Base-by-base conservation (phyloP, 345 rosid genomes). In the Streptanthus diversifolius region DNA sequence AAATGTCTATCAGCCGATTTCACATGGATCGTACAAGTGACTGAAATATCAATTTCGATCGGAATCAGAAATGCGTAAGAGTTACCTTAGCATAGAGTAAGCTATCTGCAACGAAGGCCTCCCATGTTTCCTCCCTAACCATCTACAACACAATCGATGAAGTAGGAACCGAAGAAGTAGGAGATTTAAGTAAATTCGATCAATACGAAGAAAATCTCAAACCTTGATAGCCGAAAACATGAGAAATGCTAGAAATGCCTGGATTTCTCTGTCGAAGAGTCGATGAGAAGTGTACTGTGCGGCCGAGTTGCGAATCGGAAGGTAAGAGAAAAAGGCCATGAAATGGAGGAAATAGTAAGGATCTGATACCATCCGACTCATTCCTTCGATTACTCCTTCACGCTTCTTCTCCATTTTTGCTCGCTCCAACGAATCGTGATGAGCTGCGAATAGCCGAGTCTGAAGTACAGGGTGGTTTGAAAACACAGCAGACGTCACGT, bases 41-140 rank as follows among this genome's bases (percentile, higher is more conserved):
- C 1, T 2, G 3, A 48, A 0, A 33, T 10, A 1, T 17, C 33
- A 47, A 40, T 24, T 37, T 24, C 11, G 30, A 61, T 14, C 19
- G 5, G 36, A 55, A 41, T 61, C 47, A 33, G 64, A 71, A 67
- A 66, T 64, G 17, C 5, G 61, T 14, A 21, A 27, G 39, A 58
- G 18, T 17, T 41, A 85, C 97, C 92, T 90, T 93, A 14, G 90
- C 93, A 21, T 76, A 90, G 75, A 90, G 82, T 40, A 93, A 48
- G 36, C 81, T 64, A 77, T 90, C 89, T 11, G 85, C 84, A 72
- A 87, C 68, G 55, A 87, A 81, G 15, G 83, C 91, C 61, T 90
- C 98, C 97, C 93, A 87, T 22, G 93, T 83, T 73, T 93, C 98
- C 54, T 80, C 90, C 66, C 78, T 86, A 66, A 82, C 88, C 24